phyloP scores from a whole-genome alignment of 306 rosid genomes.

The Citrullus mucosospermus region DNA sequence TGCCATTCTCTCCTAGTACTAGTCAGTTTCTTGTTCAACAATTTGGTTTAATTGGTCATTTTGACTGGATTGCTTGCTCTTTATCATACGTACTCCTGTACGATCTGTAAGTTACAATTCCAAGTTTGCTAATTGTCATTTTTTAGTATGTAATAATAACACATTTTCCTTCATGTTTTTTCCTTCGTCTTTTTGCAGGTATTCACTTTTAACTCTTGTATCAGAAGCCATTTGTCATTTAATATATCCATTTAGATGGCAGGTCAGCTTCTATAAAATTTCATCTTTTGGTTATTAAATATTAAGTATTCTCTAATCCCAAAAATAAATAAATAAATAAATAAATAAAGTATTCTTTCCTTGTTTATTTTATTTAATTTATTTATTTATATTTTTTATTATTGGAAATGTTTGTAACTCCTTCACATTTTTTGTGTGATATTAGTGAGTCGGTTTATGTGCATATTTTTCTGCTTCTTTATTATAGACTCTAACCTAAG shows the following conservation, averaged over 20 bases:
- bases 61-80: background rate
- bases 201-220: slow-evolving; percentile 78
- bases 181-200: slow-evolving; percentile 44
- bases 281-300: background rate
- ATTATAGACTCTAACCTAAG: slow-evolving; percentile 30
- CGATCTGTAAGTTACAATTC: background rate
- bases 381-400: too few relatives aligned
- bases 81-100: background rate
- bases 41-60: background rate
- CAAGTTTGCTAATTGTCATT: background rate
- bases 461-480: slow-evolving; percentile 10
- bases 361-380: background rate
- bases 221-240: slow-evolving; percentile 96
- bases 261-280: slow-evolving; percentile 38
- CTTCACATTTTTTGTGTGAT: background rate
- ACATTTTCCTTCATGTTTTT: background rate
- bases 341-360: background rate
- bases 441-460: background rate
- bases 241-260: slow-evolving; percentile 96
- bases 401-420: background rate
- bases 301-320: background rate
- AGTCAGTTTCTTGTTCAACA: background rate
- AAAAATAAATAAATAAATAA: too few relatives aligned
- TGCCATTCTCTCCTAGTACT: background rate
- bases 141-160: background rate